These are phyloP conservation scores for Trifolium pratense DNA, from an alignment of 306 rosid species.

Conservation along the genomic window DNA sequence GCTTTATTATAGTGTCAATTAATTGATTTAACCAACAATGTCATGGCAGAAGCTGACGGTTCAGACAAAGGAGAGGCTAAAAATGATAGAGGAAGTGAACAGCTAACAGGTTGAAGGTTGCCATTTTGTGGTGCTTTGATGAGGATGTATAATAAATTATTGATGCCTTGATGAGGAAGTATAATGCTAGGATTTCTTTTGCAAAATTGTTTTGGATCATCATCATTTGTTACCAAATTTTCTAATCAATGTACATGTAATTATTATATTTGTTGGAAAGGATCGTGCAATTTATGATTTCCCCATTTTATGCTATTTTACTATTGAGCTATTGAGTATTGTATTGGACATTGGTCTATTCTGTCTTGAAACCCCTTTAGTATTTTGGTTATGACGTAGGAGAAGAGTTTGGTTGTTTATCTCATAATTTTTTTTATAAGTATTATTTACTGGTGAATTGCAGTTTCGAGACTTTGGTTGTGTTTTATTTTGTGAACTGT, in stretches of 20 bases:
- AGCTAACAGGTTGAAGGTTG: constrained; percentile 48
- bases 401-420: constrained; percentile 26
- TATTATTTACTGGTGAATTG: constrained; percentile 25
- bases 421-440: neutral
- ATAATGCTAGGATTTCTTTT: constrained; percentile 14
- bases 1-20: no score
- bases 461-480: constrained; percentile 1
- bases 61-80: constrained; percentile 40
- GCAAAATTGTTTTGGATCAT: constrained; percentile 36
- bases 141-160: constrained; percentile 32
- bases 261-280: constrained; percentile 38
- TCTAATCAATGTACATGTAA: constrained; percentile 34
- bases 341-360: constrained; percentile 4
- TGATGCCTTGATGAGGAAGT: constrained; percentile 29
- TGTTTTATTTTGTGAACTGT: neutral
- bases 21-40: no score
- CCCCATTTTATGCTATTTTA: constrained; percentile 16
- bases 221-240: constrained; percentile 21
- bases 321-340: neutral
- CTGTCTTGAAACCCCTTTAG: constrained; percentile 19
- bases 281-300: constrained; percentile 40
- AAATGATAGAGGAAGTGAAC: constrained; percentile 48
- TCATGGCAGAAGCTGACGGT: constrained; percentile 36
- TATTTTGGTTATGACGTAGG: constrained; percentile 9
- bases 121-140: constrained; percentile 4